Percentiles rank a stretch among this genome's conserved stretches.
These are phyloP conservation scores for Tetradesmus obliquus DNA, from an alignment of 139 green algal species.

Conservation along the genomic window DNA sequence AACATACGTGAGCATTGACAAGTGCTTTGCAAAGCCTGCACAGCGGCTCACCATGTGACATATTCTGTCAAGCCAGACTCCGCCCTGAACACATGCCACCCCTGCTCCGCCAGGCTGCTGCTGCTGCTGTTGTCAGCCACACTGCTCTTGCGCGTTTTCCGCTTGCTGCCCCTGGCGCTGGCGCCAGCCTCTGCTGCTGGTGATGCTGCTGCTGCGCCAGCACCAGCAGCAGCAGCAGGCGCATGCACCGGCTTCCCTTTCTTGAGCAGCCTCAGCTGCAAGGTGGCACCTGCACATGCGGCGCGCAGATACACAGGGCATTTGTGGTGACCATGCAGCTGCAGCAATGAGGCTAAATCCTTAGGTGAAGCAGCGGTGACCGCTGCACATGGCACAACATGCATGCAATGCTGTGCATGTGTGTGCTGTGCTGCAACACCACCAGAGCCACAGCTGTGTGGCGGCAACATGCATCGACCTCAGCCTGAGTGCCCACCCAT, in stretches of 20 bases:
- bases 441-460: too few relatives aligned
- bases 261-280: slow-evolving; percentile 35
- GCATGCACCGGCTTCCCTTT: neutral
- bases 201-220: slow-evolving; percentile 8
- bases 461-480: too few relatives aligned
- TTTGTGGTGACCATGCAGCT: too few relatives aligned
- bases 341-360: too few relatives aligned
- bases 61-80: slow-evolving; percentile 90
- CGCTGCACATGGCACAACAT: too few relatives aligned
- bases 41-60: slow-evolving; percentile 67
- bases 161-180: slow-evolving; percentile 28
- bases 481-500: too few relatives aligned
- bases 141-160: neutral
- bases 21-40: neutral
- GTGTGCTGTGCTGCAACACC: too few relatives aligned
- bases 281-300: neutral
- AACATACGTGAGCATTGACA: too few relatives aligned
- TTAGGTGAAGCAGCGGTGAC: too few relatives aligned
- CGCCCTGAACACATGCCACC: slow-evolving; percentile 82
- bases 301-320: neutral
- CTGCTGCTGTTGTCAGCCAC: slow-evolving; percentile 11
- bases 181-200: slow-evolving; percentile 22
- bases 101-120: slow-evolving; percentile 40
- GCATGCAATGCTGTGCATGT: too few relatives aligned
- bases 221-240: slow-evolving; percentile 1